Percentiles rank a stretch among this genome's conserved stretches.
Evolutionary conservation across 2,329 filamentous ascomycete genomes (phyloP).

Genomic region (Colletotrichum musae): DNA sequence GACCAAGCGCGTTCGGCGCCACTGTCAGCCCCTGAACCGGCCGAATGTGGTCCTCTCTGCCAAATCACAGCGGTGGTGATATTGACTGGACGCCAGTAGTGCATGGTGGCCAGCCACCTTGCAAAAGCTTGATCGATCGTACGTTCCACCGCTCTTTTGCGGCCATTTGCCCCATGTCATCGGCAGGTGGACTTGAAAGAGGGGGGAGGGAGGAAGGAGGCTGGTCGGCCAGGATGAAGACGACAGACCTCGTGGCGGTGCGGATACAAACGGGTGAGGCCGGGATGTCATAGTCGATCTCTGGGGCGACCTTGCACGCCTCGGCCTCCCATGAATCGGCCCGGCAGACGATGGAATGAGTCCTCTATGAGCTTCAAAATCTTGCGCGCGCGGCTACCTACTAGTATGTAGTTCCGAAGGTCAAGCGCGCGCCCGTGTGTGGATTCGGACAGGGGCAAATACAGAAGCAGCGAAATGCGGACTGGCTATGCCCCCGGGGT

Average conservation of each 20-base stretch:
- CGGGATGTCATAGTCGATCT: slow-evolving; percentile 17
- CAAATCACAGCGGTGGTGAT: slow-evolving; percentile 12
- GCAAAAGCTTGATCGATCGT: slow-evolving; percentile 12
- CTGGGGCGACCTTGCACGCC: slow-evolving; percentile 8
- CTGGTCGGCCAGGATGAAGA: not conserved
- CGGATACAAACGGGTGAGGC: slow-evolving; percentile 10
- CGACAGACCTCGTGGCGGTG: not conserved
- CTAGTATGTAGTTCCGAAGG: no score
- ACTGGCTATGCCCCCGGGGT: no score
- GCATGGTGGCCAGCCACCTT: slow-evolving; percentile 2
- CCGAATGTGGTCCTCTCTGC: not conserved
- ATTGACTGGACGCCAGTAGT: slow-evolving; percentile 2
- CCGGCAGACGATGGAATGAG: no score
- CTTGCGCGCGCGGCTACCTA: no score
- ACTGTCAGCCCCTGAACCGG: slow-evolving; percentile 1
- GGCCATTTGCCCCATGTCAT: not conserved
- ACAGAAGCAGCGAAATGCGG: no score
- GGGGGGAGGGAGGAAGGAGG: not conserved
- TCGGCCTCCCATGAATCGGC: not conserved
- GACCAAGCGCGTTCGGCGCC: no score
- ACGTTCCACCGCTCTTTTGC: slow-evolving; percentile 26
- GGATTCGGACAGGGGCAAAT: no score
- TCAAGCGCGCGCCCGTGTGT: no score
- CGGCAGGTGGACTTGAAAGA: no score
- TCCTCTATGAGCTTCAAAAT: no score